These are phyloP conservation scores for Cystobasidium pallidum DNA, from an alignment of 1,284 basidiomycete genomes.

Conservation along the genomic window DNA sequence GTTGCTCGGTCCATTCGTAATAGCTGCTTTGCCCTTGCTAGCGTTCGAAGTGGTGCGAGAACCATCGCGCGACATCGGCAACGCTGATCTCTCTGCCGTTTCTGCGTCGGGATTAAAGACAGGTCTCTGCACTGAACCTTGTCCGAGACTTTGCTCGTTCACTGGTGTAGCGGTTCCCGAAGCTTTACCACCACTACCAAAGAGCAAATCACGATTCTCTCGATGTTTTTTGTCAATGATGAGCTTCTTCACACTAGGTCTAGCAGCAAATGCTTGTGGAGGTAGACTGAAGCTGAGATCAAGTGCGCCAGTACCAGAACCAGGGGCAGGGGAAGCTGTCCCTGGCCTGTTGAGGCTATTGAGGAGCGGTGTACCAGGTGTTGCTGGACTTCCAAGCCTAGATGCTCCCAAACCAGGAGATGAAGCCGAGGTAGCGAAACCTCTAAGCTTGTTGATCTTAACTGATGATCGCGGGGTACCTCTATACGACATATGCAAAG, in stretches of 20 bases:
- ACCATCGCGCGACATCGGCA: not conserved
- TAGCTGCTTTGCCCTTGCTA: constrained; percentile 33
- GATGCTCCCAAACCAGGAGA: constrained; percentile 28
- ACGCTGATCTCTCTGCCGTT: constrained; percentile 3
- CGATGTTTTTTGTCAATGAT: constrained; percentile 70
- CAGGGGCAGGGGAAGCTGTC: constrained; percentile 49
- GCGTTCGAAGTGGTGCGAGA: not conserved
- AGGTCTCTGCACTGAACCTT: not conserved
- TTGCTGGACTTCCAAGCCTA: constrained; percentile 46
- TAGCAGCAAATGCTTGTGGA: constrained; percentile 67
- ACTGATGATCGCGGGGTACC: constrained; percentile 56
- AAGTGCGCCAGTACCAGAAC: constrained; percentile 18
- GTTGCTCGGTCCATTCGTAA: constrained; percentile 1
- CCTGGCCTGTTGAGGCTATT: constrained; percentile 48
- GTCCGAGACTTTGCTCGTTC: constrained; percentile 4
- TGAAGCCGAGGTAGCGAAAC: constrained; percentile 58
- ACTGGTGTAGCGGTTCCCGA: constrained; percentile 37
- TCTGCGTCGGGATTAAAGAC: constrained; percentile 33
- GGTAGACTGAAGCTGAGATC: constrained; percentile 56
- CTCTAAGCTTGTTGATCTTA: constrained; percentile 59
- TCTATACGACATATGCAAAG: constrained; percentile 57
- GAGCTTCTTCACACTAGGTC: constrained; percentile 91
- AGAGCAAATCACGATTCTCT: constrained; percentile 25
- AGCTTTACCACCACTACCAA: constrained; percentile 14
- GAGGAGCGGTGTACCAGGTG: constrained; percentile 54